Base-by-base conservation (phyloP, 768 basidiomycete genomes). In the Albatrellus ellisii region DNA sequence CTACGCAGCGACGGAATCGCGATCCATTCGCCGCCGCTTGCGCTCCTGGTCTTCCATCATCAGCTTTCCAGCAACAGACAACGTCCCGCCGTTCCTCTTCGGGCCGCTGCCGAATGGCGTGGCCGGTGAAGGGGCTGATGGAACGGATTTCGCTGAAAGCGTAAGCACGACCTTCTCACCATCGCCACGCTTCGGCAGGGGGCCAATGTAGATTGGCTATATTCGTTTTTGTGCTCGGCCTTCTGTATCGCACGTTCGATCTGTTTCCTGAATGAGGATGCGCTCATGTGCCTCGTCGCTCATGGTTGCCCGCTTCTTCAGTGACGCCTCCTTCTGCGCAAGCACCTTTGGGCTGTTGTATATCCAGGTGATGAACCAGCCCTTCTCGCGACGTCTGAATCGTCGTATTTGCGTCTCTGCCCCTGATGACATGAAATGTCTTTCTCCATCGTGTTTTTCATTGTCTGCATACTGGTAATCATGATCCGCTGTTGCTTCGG, bases 281-380 rank as follows among this genome's bases (percentile, higher is more conserved):
- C 95, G 77, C 60, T 98, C 92, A 28, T 95, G 74, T 58, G 90
- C 86, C 60, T 99, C 95, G 55, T 98, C 94, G 15, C 88, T 91
- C 58, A 78, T 80, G 20, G 87, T 86, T 18, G 79, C 73, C 11
- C 92, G 72, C 55, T 92, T 90, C 68, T 95, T 94, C 66, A 82
- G 53, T 15, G 76, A 79, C 11, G 86, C 85, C 60, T 88, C 87
- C 72, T 82, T 79, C 64, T 89, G 89, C 6, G 86, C 88, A 25
- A 99, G 67, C 2, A 94, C 90, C 54, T 90, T 87, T 11, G 95
- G 95, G 44, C 84, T 86, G 60, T 73, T 95, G 60, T 99, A 95
- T 40, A 99, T 86, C 95, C 95, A 99, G 26, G 81, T 77, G 47
- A 99, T 71, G 60, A 91, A 99, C 79, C 87, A 91, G 0, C 95